phyloP scores from a whole-genome alignment of 306 rosid species.

The Castanea sativa region DNA sequence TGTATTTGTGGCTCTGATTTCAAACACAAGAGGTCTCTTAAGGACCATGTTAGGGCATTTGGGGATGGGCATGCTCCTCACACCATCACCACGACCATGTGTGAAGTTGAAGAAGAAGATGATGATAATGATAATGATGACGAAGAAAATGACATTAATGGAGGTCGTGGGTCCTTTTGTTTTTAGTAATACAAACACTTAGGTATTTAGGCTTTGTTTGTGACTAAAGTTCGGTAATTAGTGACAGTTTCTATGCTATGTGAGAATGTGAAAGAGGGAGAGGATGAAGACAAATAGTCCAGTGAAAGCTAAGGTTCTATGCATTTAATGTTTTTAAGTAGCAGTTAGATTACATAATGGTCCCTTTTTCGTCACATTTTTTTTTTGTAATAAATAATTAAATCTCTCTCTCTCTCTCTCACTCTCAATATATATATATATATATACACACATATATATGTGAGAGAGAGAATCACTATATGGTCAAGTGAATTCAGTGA shows the following conservation, averaged over 20 bases:
- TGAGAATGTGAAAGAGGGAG: slow-evolving; percentile 25
- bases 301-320: slow-evolving; percentile 58
- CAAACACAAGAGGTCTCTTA: slow-evolving; percentile 89
- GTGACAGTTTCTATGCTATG: slow-evolving; percentile 25
- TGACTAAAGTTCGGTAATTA: slow-evolving; percentile 30
- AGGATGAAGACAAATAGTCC: slow-evolving; percentile 74
- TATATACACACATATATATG: too few species aligned
- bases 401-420: too few species aligned
- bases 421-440: too few species aligned
- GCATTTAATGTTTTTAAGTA: slow-evolving; percentile 54
- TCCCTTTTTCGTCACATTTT: slow-evolving; percentile 19
- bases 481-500: slow-evolving; percentile 70
- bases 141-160: slow-evolving; percentile 23
- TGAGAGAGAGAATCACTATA: slow-evolving; percentile 22
- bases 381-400: slow-evolving; percentile 12
- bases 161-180: slow-evolving; percentile 26
- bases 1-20: slow-evolving; percentile 95
- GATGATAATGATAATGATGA: slow-evolving; percentile 32
- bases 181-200: slow-evolving; percentile 3
- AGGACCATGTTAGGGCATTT: slow-evolving; percentile 83
- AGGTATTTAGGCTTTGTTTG: slow-evolving; percentile 6
- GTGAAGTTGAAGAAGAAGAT: slow-evolving; percentile 33
- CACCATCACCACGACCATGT: slow-evolving; percentile 50
- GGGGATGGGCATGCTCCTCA: slow-evolving; percentile 83
- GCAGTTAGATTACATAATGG: slow-evolving; percentile 44